A percentile compares a stretch with the other conserved stretches of the same genome.
These are phyloP conservation scores for Plasmodium adleri DNA, from an alignment of 169 alveolate genomes.

Conservation along the genomic window DNA sequence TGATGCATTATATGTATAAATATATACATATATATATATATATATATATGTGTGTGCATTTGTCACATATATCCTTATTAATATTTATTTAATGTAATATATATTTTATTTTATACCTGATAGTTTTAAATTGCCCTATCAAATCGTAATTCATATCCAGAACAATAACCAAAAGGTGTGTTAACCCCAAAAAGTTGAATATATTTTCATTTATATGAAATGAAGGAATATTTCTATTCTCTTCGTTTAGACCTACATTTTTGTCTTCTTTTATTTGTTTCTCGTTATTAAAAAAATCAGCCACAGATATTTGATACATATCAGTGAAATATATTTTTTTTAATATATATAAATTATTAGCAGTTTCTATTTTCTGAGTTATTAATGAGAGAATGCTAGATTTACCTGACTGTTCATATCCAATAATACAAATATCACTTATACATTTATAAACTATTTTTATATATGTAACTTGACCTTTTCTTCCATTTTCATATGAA, in stretches of 20 bases:
- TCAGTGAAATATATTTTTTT: conserved; percentile 57
- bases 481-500: conserved; percentile 51
- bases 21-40: neutral
- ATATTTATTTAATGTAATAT: neutral
- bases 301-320: conserved; percentile 66
- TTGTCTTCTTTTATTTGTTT: neutral
- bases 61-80: neutral
- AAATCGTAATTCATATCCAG: conserved; percentile 18
- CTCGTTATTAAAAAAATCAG: conserved; percentile 34
- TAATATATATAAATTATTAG: conserved; percentile 56
- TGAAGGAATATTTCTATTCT: neutral
- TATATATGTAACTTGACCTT: conserved; percentile 27
- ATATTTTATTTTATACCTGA: conserved; percentile 19
- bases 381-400: conserved; percentile 55
- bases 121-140: conserved; percentile 28
- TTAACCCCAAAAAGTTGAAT: conserved; percentile 29
- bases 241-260: too few species aligned
- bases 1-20: neutral
- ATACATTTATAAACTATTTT: conserved; percentile 53
- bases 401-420: conserved; percentile 36
- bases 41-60: neutral
- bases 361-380: conserved; percentile 66
- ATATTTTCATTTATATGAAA: conserved; percentile 36
- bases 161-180: conserved; percentile 62
- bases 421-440: conserved; percentile 69